A percentile compares a stretch with the other conserved stretches of the same genome.
These are phyloP conservation scores for Lipomyces starkeyi DNA, from an alignment of 805 yeast species.

Conservation along the genomic window DNA sequence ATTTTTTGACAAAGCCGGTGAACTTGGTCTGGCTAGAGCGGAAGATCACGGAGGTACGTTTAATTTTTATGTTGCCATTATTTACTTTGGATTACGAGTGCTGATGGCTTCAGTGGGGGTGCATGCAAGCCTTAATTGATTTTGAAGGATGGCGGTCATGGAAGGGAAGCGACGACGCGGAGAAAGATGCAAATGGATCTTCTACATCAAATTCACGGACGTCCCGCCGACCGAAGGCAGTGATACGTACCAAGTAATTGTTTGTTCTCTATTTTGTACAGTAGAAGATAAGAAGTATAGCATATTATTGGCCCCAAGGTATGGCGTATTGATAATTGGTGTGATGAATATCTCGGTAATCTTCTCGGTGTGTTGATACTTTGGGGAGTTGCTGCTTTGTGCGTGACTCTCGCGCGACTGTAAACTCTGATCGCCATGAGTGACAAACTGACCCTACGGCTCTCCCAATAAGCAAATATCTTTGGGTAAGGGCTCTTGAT, in stretches of 20 bases:
- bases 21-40: conserved; percentile 91
- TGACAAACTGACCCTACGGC: too few species aligned
- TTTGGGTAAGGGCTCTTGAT: too few species aligned
- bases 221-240: conserved; percentile 2
- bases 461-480: too few species aligned
- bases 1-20: conserved; percentile 94
- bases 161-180: conserved; percentile 41
- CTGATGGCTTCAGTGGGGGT: conserved; percentile 82
- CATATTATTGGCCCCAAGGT: background rate
- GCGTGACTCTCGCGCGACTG: background rate
- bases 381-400: background rate
- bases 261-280: background rate
- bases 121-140: conserved; percentile 97
- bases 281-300: background rate
- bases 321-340: background rate
- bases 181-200: conserved; percentile 1
- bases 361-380: background rate
- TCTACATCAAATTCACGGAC: background rate
- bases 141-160: conserved; percentile 83
- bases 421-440: background rate
- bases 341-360: background rate
- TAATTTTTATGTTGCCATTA: background rate
- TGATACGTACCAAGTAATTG: background rate
- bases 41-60: conserved; percentile 63
- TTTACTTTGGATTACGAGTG: background rate